phyloP scores from a whole-genome alignment of 768 basidiomycete genomes.

The Lactarius hatsudake region DNA sequence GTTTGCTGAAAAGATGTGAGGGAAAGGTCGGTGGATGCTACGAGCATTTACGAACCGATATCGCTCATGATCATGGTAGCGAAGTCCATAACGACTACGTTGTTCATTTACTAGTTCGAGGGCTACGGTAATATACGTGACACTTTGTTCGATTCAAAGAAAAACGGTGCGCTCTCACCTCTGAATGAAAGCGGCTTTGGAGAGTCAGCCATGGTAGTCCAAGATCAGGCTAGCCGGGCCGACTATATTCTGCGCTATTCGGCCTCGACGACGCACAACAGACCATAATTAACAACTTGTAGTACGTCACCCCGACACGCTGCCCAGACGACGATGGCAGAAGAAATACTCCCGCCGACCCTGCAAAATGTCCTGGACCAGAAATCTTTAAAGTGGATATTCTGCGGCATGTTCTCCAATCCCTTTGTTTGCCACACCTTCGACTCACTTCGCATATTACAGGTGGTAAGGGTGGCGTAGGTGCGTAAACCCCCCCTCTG shows the following conservation, averaged over 20 bases:
- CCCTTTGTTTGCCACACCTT: slow-evolving; percentile 21
- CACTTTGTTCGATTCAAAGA: background rate
- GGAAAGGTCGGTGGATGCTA: background rate
- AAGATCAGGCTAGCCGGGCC: slow-evolving; percentile 25
- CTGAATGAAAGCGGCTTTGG: slow-evolving; percentile 36
- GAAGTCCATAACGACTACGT: slow-evolving; percentile 84
- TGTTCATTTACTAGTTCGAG: slow-evolving; percentile 85
- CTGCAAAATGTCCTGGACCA: slow-evolving; percentile 96
- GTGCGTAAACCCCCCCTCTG: slow-evolving; percentile 47
- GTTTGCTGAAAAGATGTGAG: slow-evolving; percentile 57
- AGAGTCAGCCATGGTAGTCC: slow-evolving; percentile 14
- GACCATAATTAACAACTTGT: background rate
- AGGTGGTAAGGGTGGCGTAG: slow-evolving; percentile 99
- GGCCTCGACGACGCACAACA: background rate
- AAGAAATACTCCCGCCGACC: slow-evolving; percentile 73
- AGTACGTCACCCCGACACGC: slow-evolving; percentile 20
- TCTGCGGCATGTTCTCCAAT: slow-evolving; percentile 70
- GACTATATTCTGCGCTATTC: slow-evolving; percentile 1
- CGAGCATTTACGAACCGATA: slow-evolving; percentile 57
- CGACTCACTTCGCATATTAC: slow-evolving; percentile 8
- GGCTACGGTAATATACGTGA: slow-evolving; percentile 46
- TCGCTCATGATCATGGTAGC: slow-evolving; percentile 83
- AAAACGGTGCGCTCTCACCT: slow-evolving; percentile 35
- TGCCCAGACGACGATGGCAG: slow-evolving; percentile 42
- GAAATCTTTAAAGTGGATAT: slow-evolving; percentile 94